Base-by-base conservation (phyloP, 192 early-diverging fungal species). In the Geosiphon pyriformis region DNA sequence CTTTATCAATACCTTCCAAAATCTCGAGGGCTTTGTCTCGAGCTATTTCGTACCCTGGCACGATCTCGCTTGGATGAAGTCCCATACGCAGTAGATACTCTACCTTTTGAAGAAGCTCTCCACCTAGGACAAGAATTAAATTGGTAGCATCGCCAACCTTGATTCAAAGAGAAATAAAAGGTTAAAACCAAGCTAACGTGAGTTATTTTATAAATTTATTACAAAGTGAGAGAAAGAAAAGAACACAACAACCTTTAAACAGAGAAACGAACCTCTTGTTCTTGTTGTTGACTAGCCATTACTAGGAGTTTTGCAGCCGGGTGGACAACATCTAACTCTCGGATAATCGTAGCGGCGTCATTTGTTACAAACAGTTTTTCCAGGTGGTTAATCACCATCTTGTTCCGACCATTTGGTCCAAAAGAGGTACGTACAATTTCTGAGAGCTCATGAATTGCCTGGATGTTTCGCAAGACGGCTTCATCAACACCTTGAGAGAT, bases 321-420 rank as follows among this genome's bases (percentile, higher is more conserved):
- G 76, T 98, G 96, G 33, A 97, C 88, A 56, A 98, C 94, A 71
- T 98, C 96, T 55, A 98, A 82, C 74, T 97, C 96, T 70, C 88
- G 87, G 70, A 97, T 95, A 67, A 98, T 98, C 49, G 96, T 97
- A 12, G 94, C 94, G n/a, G 96, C 96, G 76, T 98, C 96, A 81
- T 88, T 93, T 48, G 96, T 98, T 29, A 98, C 94, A 78, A 98
- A 94, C 37, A 98, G 84, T 83, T 97, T 97, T 70, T 96, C 94
- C 65, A 96, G 80, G 75, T 98, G 96, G 76, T 98, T 98, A 76
- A 98, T 94, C 35, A 98, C 92, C 89, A 98, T 97, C 78, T 98
- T 98, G 82, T 98, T 98, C 68, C 94, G 90, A 94, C 93, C 96
- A 65, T 98, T 96, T 37, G 96, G 96, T 23, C 96, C 96, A 59